Base-by-base conservation (phyloP, 345 rosid species). In the Erucastrum elatum region DNA sequence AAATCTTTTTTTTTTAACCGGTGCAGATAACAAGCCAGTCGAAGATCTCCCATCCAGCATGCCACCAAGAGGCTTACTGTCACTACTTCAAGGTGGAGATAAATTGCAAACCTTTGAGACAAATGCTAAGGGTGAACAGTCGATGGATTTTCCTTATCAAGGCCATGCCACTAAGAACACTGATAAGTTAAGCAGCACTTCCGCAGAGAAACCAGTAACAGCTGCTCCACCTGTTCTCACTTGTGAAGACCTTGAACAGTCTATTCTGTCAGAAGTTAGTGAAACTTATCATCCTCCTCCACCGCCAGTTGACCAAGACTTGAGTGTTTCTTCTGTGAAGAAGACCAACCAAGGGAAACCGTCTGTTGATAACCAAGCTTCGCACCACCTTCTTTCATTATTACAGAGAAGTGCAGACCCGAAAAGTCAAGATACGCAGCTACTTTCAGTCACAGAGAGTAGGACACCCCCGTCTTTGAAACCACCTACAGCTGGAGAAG, bases 221-320 rank as follows among this genome's bases (percentile, higher is more conserved):
- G 80, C 76, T 68, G 86, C 75, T 82, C 84, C 88, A 37, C 81
- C 96, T 77, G 88, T 95, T 71, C 94, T 95, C 80, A 95, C 99
- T 65, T 95, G 99, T 75, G 99, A 91, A 87, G 99, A 95, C 84
- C 98, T 95, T 74, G 99, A 95, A 84, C 96, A 89, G 80, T 87
- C 98, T 71, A 91, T 95, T 81, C 77, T 95, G 77, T 91, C 93
- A 34, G 96, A 85, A 88, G 83, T 85, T 44, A 70, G 83, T 66
- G 89, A 80, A 66, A 84, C 66, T 62, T 76, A 81, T 81, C 81
- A 84, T 12, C 79, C 83, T 13, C 72, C 76, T 83, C 84, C 70
- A 33, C 81, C 51, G 13, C 83, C 82, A 68, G 76, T 83, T 72
- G 68, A 61, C 53, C 81, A 68, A 76, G 84, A 74, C 49, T 79